phyloP scores from a whole-genome alignment of 176 grass and related monocot genomes.

The Phyllostachys edulis region DNA sequence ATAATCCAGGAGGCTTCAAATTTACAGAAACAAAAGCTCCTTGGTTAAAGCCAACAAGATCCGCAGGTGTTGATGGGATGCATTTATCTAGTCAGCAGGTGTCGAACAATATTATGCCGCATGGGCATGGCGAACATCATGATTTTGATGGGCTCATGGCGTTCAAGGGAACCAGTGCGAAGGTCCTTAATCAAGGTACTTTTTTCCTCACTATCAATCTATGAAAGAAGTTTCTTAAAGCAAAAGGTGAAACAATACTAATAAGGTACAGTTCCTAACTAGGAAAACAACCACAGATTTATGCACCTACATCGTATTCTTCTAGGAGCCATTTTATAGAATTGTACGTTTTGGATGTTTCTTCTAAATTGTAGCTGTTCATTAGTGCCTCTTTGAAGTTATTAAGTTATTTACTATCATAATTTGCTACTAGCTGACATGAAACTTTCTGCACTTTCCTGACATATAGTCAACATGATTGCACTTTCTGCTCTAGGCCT shows the following conservation, averaged over 20 bases:
- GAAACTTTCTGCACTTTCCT: neutral
- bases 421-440: neutral
- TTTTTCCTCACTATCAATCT: neutral
- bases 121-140: slow-evolving; percentile 41
- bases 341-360: neutral
- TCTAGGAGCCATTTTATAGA: neutral
- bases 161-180: slow-evolving; percentile 49
- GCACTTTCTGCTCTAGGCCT: neutral
- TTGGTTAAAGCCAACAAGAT: slow-evolving; percentile 56
- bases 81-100: slow-evolving; percentile 43
- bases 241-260: neutral
- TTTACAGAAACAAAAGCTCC: slow-evolving; percentile 52
- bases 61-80: slow-evolving; percentile 30
- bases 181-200: slow-evolving; percentile 78
- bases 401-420: neutral
- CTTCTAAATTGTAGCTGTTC: neutral
- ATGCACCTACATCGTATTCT: neutral
- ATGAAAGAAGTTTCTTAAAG: neutral
- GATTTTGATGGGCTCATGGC: slow-evolving; percentile 54
- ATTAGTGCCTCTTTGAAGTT: neutral
- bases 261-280: neutral
- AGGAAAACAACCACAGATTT: neutral
- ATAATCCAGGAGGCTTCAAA: slow-evolving; percentile 55
- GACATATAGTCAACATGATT: slow-evolving; percentile 5
- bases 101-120: slow-evolving; percentile 35